A percentile compares a stretch with the other conserved stretches of the same genome.
phyloP scores from a whole-genome alignment of 192 early-diverging fungal genomes.

The Funneliformis mosseae region DNA sequence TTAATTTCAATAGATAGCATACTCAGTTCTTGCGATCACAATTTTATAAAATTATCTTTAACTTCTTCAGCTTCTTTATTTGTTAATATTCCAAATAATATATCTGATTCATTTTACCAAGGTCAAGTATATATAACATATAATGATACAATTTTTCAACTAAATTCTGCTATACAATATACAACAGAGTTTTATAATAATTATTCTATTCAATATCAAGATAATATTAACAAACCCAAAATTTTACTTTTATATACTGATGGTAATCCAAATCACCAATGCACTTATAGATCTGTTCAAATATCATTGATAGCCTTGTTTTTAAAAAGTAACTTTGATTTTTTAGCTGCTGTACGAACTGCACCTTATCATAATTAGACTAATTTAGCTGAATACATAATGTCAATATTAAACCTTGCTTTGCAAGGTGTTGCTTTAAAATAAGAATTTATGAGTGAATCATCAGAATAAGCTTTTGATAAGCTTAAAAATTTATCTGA shows the following conservation, averaged over 20 bases:
- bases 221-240: neutral
- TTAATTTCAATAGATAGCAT: neutral
- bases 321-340: neutral
- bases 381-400: neutral
- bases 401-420: neutral
- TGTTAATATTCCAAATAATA: neutral
- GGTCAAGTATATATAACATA: neutral
- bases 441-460: neutral
- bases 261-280: neutral
- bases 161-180: neutral
- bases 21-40: neutral
- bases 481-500: neutral
- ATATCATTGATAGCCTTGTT: neutral
- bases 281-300: conserved; percentile 8
- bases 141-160: conserved; percentile 3
- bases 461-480: neutral
- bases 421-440: neutral
- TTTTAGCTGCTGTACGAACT: neutral
- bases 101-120: neutral
- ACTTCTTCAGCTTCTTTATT: neutral
- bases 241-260: neutral
- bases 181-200: neutral
- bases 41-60: conserved; percentile 1
- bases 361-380: conserved; percentile 8
- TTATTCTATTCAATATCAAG: neutral